Percentiles rank a stretch among this genome's conserved stretches.
Conservation (phyloP, 306 rosid species). For the Adenanthera pavonina region DNA sequence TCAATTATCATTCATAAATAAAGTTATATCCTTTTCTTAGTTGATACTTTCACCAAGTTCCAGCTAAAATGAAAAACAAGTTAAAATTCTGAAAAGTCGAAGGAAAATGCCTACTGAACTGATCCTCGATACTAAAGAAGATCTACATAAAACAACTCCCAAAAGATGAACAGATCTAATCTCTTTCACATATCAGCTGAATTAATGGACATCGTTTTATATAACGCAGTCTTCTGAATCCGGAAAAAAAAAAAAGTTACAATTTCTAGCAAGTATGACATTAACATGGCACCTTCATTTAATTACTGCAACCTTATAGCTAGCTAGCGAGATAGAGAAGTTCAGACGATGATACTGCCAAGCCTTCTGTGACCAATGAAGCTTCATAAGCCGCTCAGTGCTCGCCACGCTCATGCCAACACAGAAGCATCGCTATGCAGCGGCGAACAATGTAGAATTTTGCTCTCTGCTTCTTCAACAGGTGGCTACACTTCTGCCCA, state of each 20-base stretch:
- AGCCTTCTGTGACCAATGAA: background rate
- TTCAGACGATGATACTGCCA: constrained; percentile 18
- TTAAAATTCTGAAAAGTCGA: constrained; percentile 5
- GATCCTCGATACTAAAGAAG: background rate
- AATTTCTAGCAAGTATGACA: constrained; percentile 32
- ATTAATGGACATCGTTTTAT: constrained; percentile 14
- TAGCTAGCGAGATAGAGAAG: background rate
- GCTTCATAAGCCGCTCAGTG: constrained; percentile 32
- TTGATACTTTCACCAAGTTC: background rate
- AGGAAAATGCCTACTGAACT: background rate
- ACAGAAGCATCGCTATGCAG: constrained; percentile 63
- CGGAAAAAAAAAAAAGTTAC: constrained; percentile 21
- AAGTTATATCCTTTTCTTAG: constrained; percentile 12
- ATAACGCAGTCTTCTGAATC: background rate
- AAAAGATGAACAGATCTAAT: constrained; percentile 34
- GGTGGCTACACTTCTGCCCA: constrained; percentile 67
- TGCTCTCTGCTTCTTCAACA: constrained; percentile 71
- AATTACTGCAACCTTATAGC: constrained; percentile 25
- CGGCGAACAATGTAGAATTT: constrained; percentile 67
- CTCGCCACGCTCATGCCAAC: constrained; percentile 59
- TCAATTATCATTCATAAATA: constrained; percentile 3
- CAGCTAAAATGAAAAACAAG: background rate
- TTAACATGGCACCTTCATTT: background rate
- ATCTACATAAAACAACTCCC: constrained; percentile 22
- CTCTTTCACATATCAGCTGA: constrained; percentile 27